These are phyloP conservation scores for Phytophthora idaei DNA, from an alignment of 352 stramenopile species.

Conservation along the genomic window DNA sequence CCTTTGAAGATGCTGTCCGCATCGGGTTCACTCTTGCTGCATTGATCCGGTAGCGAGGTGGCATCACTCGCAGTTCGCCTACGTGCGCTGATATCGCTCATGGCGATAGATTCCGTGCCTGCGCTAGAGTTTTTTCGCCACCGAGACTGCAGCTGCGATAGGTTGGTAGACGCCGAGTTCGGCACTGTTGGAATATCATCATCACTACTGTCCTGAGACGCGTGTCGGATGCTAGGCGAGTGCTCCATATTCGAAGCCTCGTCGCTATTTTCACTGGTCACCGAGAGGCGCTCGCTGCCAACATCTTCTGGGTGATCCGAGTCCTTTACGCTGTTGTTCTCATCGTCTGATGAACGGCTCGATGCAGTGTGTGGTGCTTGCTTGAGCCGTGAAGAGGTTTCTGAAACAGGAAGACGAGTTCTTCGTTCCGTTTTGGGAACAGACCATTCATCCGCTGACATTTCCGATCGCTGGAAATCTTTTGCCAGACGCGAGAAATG, in stretches of 20 bases:
- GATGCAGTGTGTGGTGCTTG: neutral
- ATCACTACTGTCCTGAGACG: conserved; percentile 5
- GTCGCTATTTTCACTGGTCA: conserved; percentile 9
- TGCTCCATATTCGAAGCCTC: conserved; percentile 6
- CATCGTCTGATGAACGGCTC: conserved; percentile 12
- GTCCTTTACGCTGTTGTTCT: neutral
- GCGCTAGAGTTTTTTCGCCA: conserved; percentile 6
- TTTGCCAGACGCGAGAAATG: conserved; percentile 45
- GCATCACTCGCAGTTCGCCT: conserved; percentile 6
- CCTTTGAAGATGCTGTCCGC: conserved; percentile 37
- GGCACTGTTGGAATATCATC: conserved; percentile 3
- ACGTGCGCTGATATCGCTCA: conserved; percentile 17
- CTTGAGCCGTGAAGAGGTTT: neutral
- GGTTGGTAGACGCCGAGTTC: conserved; percentile 16
- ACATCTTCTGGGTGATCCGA: conserved; percentile 8
- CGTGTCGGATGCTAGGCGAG: conserved; percentile 1
- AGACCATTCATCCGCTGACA: neutral
- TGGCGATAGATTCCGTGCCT: conserved; percentile 7
- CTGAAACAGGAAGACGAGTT: neutral
- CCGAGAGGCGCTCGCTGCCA: conserved; percentile 1
- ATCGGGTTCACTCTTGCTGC: conserved; percentile 11
- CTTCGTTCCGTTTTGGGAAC: neutral
- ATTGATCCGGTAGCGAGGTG: conserved; percentile 8
- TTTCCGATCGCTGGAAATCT: conserved; percentile 29
- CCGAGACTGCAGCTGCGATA: conserved; percentile 15